These are phyloP conservation scores for Trichoderma asperelloides DNA, from an alignment of 495 filamentous ascomycete species.

Conservation along the genomic window DNA sequence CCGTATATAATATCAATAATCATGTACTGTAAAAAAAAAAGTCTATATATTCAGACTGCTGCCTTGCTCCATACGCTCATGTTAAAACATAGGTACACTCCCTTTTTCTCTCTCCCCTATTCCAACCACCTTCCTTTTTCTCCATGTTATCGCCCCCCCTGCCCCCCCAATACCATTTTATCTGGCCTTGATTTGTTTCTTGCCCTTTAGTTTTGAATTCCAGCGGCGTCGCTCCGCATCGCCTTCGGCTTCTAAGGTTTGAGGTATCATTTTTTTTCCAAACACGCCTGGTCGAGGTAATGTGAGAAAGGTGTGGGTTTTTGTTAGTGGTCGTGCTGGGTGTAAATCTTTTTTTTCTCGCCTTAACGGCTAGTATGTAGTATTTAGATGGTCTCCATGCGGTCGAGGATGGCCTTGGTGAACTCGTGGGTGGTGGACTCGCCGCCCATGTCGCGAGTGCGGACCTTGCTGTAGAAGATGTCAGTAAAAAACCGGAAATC, in stretches of 20 bases:
- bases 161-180: not conserved
- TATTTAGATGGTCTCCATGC: slow-evolving; percentile 61
- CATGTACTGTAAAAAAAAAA: not conserved
- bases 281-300: not conserved
- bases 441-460: slow-evolving; percentile 94
- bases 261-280: not conserved
- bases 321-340: not conserved
- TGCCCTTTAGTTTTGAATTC: not conserved
- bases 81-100: slow-evolving; percentile 3
- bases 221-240: not conserved
- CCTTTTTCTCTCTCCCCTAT: not conserved
- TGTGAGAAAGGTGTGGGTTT: not conserved
- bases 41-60: slow-evolving; percentile 3
- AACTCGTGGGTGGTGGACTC: slow-evolving; percentile 84
- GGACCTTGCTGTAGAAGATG: slow-evolving; percentile 50
- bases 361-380: not conserved
- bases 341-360: not conserved
- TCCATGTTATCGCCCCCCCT: not conserved
- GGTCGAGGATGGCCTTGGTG: slow-evolving; percentile 81
- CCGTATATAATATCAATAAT: not conserved
- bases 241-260: not conserved
- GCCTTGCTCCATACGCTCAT: slow-evolving; percentile 5
- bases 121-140: not conserved
- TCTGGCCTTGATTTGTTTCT: not conserved
- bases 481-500: not conserved